A percentile compares a stretch with the other conserved stretches of the same genome.
phyloP scores from a whole-genome alignment of 1,284 basidiomycete genomes.

The Microbotryomycetes sp. region DNA sequence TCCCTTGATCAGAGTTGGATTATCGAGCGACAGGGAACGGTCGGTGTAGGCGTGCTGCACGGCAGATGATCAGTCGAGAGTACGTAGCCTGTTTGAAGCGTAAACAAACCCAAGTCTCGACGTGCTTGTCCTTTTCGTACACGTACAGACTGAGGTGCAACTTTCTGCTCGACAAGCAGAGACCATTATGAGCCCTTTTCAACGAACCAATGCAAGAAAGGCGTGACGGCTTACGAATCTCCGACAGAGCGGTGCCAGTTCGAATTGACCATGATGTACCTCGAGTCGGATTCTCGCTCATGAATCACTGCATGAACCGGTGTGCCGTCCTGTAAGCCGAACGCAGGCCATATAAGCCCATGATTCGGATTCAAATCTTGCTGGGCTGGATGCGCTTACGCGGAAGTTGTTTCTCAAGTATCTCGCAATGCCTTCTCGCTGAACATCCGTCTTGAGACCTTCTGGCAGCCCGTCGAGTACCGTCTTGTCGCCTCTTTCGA shows the following conservation, averaged over 20 bases:
- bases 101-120: conserved; percentile 18
- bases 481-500: background rate
- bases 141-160: conserved; percentile 23
- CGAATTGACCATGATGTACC: conserved; percentile 8
- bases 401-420: conserved; percentile 21
- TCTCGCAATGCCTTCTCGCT: conserved; percentile 17
- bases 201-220: no score
- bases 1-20: no score
- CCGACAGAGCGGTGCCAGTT: conserved; percentile 19
- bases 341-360: background rate
- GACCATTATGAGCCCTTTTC: background rate
- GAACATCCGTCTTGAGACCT: conserved; percentile 15
- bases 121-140: conserved; percentile 16
- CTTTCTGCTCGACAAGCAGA: conserved; percentile 1
- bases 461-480: conserved; percentile 5
- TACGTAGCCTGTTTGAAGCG: background rate
- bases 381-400: background rate
- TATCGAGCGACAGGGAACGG: conserved; percentile 23
- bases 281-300: conserved; percentile 12
- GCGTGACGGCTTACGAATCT: conserved; percentile 5
- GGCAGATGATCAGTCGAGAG: accelerated
- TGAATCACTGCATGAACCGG: conserved; percentile 14
- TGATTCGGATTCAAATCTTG: background rate
- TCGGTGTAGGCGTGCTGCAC: conserved; percentile 28
- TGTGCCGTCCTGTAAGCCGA: background rate